These are phyloP conservation scores for Geranium rotundifolium DNA, from an alignment of 345 rosid species.

Conservation along the genomic window DNA sequence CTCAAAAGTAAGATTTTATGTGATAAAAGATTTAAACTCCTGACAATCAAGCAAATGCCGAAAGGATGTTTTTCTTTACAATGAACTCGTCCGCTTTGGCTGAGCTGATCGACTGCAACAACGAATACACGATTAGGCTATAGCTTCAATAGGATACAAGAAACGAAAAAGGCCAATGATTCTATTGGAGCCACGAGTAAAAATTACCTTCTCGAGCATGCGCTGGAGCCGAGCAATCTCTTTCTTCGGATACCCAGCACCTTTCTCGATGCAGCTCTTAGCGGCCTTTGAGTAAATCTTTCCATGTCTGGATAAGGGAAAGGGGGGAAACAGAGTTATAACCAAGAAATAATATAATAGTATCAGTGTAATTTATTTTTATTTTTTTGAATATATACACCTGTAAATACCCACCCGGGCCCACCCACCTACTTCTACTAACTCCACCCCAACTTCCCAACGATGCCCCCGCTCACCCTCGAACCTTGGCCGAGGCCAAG, in stretches of 20 bases:
- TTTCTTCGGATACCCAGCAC: slow-evolving; percentile 63
- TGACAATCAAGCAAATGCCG: slow-evolving; percentile 15
- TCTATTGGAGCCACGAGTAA: not conserved
- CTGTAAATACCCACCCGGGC: no score
- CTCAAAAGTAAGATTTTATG: not conserved
- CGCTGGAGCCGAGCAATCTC: slow-evolving; percentile 79
- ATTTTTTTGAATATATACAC: no score
- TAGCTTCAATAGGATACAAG: not conserved
- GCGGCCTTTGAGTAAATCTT: slow-evolving; percentile 74
- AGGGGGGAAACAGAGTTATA: slow-evolving; percentile 1
- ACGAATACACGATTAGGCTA: not conserved
- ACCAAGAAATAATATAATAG: no score
- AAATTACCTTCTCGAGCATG: slow-evolving; percentile 65
- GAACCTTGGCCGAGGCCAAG: no score
- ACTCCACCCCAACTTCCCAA: no score
- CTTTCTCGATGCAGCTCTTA: slow-evolving; percentile 63
- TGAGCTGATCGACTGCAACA: slow-evolving; percentile 72
- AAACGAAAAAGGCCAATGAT: not conserved
- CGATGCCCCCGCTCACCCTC: no score
- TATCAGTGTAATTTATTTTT: no score
- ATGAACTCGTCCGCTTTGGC: slow-evolving; percentile 78
- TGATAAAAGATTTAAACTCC: not conserved
- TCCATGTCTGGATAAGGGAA: slow-evolving; percentile 41
- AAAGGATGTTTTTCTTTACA: slow-evolving; percentile 66
- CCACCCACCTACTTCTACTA: no score